phyloP scores from a whole-genome alignment of 1,139 yeast genomes.

The Saccharomyces hybrid region DNA sequence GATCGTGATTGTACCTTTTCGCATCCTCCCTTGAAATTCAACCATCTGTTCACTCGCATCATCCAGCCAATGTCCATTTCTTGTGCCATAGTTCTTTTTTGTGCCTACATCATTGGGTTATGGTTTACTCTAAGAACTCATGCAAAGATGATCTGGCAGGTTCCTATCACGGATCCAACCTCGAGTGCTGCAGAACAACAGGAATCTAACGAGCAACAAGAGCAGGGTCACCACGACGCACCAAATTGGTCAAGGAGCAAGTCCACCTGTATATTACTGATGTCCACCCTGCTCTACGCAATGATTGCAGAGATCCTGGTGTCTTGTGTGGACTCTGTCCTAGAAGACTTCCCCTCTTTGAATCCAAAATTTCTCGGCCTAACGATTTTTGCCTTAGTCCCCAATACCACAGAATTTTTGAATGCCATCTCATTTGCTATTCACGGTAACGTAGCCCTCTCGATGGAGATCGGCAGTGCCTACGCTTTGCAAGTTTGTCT shows the following conservation, averaged over 20 bases:
- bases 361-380: slow-evolving; percentile 87
- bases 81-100: slow-evolving; percentile 72
- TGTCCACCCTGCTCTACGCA: slow-evolving; percentile 84
- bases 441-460: slow-evolving; percentile 89
- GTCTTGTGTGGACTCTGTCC: slow-evolving; percentile 85
- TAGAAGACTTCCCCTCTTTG: slow-evolving; percentile 58
- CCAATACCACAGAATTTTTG: slow-evolving; percentile 92
- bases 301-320: slow-evolving; percentile 91
- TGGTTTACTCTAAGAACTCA: slow-evolving; percentile 92
- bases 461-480: slow-evolving; percentile 97
- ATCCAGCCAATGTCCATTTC: slow-evolving; percentile 75
- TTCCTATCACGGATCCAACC: slow-evolving; percentile 36
- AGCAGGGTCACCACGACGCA: slow-evolving; percentile 79
- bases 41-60: slow-evolving; percentile 50
- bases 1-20: slow-evolving; percentile 61
- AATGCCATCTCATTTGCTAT: slow-evolving; percentile 96
- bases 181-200: slow-evolving; percentile 5
- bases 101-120: slow-evolving; percentile 84
- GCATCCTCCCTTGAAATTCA: slow-evolving; percentile 67
- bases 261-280: slow-evolving; percentile 73
- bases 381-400: slow-evolving; percentile 91
- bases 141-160: slow-evolving; percentile 93
- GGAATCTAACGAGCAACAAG: not conserved
- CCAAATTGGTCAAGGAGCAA: slow-evolving; percentile 93
- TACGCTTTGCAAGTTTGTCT: slow-evolving; percentile 95